Base-by-base conservation (phyloP, 2,329 filamentous ascomycete species). In the Fusarium duplospermum region DNA sequence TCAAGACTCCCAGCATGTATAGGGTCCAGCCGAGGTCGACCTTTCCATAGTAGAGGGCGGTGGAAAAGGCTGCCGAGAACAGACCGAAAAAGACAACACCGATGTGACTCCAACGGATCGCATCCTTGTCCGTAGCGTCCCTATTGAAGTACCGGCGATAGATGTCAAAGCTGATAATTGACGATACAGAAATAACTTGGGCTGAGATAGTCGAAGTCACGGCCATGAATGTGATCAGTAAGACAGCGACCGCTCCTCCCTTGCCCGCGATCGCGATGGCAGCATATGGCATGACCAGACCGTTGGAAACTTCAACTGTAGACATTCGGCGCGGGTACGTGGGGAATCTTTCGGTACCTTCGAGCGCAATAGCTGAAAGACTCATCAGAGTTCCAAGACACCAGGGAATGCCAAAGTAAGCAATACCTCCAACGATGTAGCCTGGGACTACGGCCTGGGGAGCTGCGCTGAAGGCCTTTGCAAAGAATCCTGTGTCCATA, bases 181-280 rank as follows among this genome's bases (percentile, higher is more conserved):
- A 88, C 6, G 85, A 87, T 3, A 88, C 86, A 1, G 87, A 86
- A 57, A 89, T 88, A 2, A 89, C 84, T 52, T 89, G 86, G 0
- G 87, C 86, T 0, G 85, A 87, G 3, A 87, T 82, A 0, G 86
- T 88, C 0, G 85, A 88, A 2, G 92, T 93, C n/a, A 93, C 91
- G 3, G 92, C 93, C 92, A 94, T 94, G 84, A 94, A 94, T 13
- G 92, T 89, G 63, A 94, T 87, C 6, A 94, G 82, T 0, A 93
- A 84, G 1, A 92, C 90, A 0, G 91, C 92, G 2, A 88, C 90
- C 0, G 92, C 92, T 56, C 93, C 93, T 10, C 92, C 92, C 71
- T 90, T 91, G 0, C 93, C 93, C 2, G 93, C 87, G 31, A 94
- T 81, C 3, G 92, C 91, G 29, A 93, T 89, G 0, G 93, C 91